phyloP scores from a whole-genome alignment of 1,139 yeast species.

The Nakaseomyces bracarensis region DNA sequence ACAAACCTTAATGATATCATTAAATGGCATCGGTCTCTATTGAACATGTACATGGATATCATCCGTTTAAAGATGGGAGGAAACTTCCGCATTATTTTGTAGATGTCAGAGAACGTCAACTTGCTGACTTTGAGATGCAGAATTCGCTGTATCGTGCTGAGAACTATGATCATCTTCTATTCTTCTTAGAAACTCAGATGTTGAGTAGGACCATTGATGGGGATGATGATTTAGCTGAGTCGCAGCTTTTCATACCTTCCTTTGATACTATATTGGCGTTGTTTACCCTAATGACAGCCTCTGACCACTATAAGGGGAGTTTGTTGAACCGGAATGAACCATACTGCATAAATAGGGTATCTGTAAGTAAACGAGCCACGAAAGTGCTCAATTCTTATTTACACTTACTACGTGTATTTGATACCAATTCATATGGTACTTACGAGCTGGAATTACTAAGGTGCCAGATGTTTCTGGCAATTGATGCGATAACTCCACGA shows the following conservation, averaged over 20 bases:
- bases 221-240: background rate
- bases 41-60: constrained; percentile 3
- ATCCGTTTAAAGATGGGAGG: background rate
- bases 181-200: constrained; percentile 21
- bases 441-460: constrained; percentile 25
- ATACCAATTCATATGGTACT: constrained; percentile 12
- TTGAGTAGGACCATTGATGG: constrained; percentile 1
- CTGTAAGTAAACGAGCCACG: constrained; percentile 20
- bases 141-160: constrained; percentile 26
- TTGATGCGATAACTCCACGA: constrained; percentile 18
- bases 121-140: constrained; percentile 23
- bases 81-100: constrained; percentile 22
- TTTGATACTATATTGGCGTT: constrained; percentile 25
- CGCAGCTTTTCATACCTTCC: constrained; percentile 20
- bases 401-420: constrained; percentile 16
- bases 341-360: constrained; percentile 20
- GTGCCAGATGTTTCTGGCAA: constrained; percentile 27
- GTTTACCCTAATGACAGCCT: constrained; percentile 24
- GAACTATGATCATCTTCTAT: constrained; percentile 23
- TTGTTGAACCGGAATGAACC: constrained; percentile 21
- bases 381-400: constrained; percentile 17
- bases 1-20: background rate
- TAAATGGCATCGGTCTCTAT: background rate
- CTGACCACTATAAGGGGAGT: constrained; percentile 19
- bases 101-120: constrained; percentile 18